These are phyloP conservation scores for Backusella westeae DNA, from an alignment of 192 early-diverging fungal species.

Conservation along the genomic window DNA sequence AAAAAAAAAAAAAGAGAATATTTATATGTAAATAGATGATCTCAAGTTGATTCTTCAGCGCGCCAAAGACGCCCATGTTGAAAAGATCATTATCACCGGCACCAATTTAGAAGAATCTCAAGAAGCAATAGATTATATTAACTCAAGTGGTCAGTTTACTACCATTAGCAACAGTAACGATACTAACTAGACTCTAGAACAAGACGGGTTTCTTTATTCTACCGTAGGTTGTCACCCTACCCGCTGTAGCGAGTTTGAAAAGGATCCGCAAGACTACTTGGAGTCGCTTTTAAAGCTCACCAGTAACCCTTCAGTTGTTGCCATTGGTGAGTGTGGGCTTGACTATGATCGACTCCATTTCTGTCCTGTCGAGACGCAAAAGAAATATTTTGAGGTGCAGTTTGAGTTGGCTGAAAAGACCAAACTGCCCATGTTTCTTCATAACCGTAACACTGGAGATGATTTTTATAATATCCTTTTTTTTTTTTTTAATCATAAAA, in stretches of 20 bases:
- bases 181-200: background rate
- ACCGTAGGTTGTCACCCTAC: constrained; percentile 90
- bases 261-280: constrained; percentile 66
- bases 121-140: constrained; percentile 58
- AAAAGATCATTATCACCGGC: constrained; percentile 83
- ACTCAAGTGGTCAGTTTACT: constrained; percentile 16
- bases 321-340: constrained; percentile 92
- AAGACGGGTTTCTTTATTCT: constrained; percentile 53
- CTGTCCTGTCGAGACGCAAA: constrained; percentile 71
- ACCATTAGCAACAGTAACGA: too few species aligned
- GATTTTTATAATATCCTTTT: constrained; percentile 70
- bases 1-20: background rate
- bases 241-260: constrained; percentile 69
- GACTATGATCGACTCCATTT: constrained; percentile 94
- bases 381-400: constrained; percentile 77
- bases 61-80: constrained; percentile 63
- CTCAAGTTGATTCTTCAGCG: constrained; percentile 62
- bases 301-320: constrained; percentile 64
- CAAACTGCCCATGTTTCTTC: constrained; percentile 88
- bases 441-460: constrained; percentile 78
- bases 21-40: constrained; percentile 49
- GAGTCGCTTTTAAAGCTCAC: constrained; percentile 45
- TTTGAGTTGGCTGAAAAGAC: constrained; percentile 75
- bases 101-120: constrained; percentile 59
- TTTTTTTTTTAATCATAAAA: background rate